Evolutionary conservation across 805 yeast species (phyloP), one percentile per base, ranked within the genome.

Genomic region (Candida orba): DNA sequence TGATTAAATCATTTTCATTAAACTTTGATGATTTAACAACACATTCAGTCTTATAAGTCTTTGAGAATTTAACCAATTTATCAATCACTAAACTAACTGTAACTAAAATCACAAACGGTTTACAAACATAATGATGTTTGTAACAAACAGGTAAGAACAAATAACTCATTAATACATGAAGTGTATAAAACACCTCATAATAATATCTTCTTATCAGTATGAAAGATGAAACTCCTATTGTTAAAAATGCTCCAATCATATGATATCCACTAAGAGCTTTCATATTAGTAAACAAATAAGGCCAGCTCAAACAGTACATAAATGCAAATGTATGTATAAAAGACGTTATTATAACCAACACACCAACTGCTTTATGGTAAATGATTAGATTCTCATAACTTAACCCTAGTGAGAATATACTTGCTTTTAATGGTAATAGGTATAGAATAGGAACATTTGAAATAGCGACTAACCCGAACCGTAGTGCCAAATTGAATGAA

Each of bases 371-470:
- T 36, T 55, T 58, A 42, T 58, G 62, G 29, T 52, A 56, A 6
- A 53, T 39, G 2, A 58, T 34, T 14, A 58, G 40, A 20, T 48
- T 50, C 36, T 58, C 60, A 34, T 58, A 58, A 15, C 58, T 51
- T 24, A 58, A 24, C 8, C 49, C 45, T 7, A 54, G 37, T 7
- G 43, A 40, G 23, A 58, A 40, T 0, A 58, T 54, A 3, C 62
- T 58, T 6, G 52, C 44, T 24, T 58, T 58, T 23, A 58, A 37
- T 2, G 62, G 62, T 7, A 58, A 41, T 15, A 58, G 37, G 42
- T 56, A 56, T n/a, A 58, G 29, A 33, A 58, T 27, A 7, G 62
- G 60, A 7, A 58, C 31, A n/a, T 58, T 58, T 10, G 57, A 49
- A 2, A 52, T 53, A 2, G 59, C 50, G 3, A 56, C 53, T 15